Evolutionary conservation across 2,329 filamentous ascomycete genomes (phyloP), one percentile per base, ranked within the genome.

Genomic region (Fusarium sp.): DNA sequence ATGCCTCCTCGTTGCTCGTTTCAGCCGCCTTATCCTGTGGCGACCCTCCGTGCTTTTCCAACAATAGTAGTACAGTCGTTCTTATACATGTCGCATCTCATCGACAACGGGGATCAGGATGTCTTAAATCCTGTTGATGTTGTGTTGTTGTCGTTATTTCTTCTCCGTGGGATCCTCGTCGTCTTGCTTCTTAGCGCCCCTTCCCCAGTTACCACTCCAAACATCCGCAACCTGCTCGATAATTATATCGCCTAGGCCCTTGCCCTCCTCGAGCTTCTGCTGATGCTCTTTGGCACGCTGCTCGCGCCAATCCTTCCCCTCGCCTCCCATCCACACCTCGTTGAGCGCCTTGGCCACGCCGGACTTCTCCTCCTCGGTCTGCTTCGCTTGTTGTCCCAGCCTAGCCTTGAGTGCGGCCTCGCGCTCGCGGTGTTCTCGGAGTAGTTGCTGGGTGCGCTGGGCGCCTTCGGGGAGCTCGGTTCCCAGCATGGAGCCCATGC

Each of bases 311-410:
- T 84, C 81, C 43, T 82, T 80, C n/a, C 76, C 76, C 74, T 88
- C 86, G 36, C 80, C 81, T 32, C 87, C 87, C 82, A 87, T 85
- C 87, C 87, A 89, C 17, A 88, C 74, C 65, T 80, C 80, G 64
- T 83, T 78, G 54, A 86, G 74, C 47, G 76, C 48, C 55, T 76
- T 69, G 12, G 73, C 74, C 28, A 74, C 61, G 23, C 74, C 72
- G 43, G 73, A 74, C 70, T 79, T 74, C 57, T 77, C 72, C 34
- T 75, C 73, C 23, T 73, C 71, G 21, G 69, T 60, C 14, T 42
- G 48, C 12, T 53, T 49, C 19, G 68, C 55, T 7, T 40, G 43
- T 8, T 66, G 61, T 28, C 61, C 44, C 30, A 38, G 38, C 56
- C 74, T 67, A 19, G 53, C 62, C 48, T 71, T 73, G 47, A 71